Base-by-base conservation (phyloP, 768 basidiomycete genomes). In the Albatrellus ellisii region DNA sequence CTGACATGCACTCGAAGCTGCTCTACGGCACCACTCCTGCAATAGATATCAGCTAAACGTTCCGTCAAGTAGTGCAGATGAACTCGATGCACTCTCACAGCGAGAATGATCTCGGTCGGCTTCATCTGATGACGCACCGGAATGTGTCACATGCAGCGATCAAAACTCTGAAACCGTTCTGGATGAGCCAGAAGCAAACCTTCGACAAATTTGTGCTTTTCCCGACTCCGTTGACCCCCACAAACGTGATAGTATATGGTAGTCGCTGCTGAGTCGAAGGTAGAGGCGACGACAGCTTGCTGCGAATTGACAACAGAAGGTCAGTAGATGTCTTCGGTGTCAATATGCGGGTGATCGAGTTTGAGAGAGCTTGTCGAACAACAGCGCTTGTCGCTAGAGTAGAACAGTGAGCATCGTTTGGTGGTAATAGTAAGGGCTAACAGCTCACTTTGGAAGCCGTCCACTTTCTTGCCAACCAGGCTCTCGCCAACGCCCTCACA, bases 101-200 rank as follows among this genome's bases (percentile, higher is more conserved):
- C 31, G 31, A 32, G 14, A 32, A 17, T 14, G 14, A 32, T 12
- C 29, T 32, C 5, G 14, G 25, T 12, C 6, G 29, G 34, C 25
- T 26, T 39, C 5, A 38, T 36, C 26, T 53, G 7, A 32, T 1
- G 6, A 47, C 52, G 29, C 53, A 79, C 75, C 94, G 67, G 67
- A 99, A 99, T 6, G 95, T 98, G 58, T 99, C 95, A 56, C 95
- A 99, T 10, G 95, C 95, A 32, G 95, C 95, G 52, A 99, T 98
- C 50, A 99, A 68, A 29, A 99, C 94, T 29, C 83, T 70, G 28
- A 94, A 61, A 4, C 84, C 80, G 55, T 99, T 99, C 62, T 99
- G 95, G 41, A 99, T 80, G 28, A 99, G 68, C 95, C 95, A 99
- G 64, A 98, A 99, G 62, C 90, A 92, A 38, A 99, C 94, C 66